Base-by-base conservation (phyloP, 139 green algal species). In the Chlamydomonas asymmetrica region DNA sequence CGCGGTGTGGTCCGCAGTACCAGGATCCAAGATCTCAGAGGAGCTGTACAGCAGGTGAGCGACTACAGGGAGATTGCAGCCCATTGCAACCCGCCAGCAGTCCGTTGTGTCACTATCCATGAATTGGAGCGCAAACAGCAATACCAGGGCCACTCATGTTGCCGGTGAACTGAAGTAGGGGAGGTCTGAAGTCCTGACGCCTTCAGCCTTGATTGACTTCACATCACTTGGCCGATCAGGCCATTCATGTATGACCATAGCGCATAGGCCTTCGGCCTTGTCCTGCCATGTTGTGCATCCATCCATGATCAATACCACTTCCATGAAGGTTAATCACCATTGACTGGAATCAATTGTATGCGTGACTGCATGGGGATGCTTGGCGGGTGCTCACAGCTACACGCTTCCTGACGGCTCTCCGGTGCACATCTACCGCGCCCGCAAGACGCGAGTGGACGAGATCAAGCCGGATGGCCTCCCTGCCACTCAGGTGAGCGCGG, bases 1-100 rank as follows among this genome's bases (percentile, higher is more conserved):
- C 38, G 61, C 68, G 45, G 77, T 82, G 48, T 82, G 76, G 76
- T 27, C 76, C 10, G 57, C 66, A 32, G 57, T 73, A 43, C 76
- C 67, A n/a, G 59, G 67, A 60, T 73, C 67, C 41, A 76, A 73
- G 60, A 75, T 80, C 65, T 75, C 68, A 2, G 54, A 75, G 2
- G 74, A 60, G 18, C 54, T 81, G 22, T 82, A 73, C 45, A 57
- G 60, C 49, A 70, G 18, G 65, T 82, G 60, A 67, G 68, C 22
- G n/a, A n/a, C 45, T 52, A 16, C 45, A 52, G 45, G 10, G 16
- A 16, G 16, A 52, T 10, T 52, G 45, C 45, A 52, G 45, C 16
- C 27, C 57, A 6, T 16, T 39, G n/a, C n/a, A 23, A n/a, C n/a
- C n/a, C n/a, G n/a, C n/a, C n/a, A n/a, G n/a, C n/a, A n/a, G n/a